Evolutionary conservation across 345 rosid genomes (phyloP), one percentile per base, ranked within the genome.

Genomic region (Anacardium occidentale): DNA sequence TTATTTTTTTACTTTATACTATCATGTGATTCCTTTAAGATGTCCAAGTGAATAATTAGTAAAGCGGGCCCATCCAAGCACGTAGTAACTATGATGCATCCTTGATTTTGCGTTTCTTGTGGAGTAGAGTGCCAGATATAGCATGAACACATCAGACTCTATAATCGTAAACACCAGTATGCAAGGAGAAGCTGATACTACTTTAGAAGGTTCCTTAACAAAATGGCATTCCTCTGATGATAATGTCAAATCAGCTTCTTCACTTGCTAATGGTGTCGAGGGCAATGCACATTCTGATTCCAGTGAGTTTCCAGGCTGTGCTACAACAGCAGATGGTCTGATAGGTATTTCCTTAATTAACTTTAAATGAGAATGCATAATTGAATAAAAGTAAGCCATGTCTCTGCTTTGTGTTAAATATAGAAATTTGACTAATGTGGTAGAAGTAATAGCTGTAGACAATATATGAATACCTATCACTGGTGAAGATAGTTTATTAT

Each of bases 281-380:
- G 51, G 22, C 12, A 47, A 60, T 32, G 51, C 32, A 3, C 37
- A 24, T 61, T 8, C 58, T 32, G 50, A 57, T 37, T 58, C 57
- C 73, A 45, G 25, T 45, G 18, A 42, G 37, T 56, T 60, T 18
- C 47, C 26, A 70, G 57, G 18, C 29, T 70, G 56, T 60, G 64
- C 57, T 20, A 47, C 57, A 48, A 12, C 29, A 18, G 15, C 29
- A 26, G 74, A 72, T 40, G 61, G 44, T 53, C 37, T 34, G 26
- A 34, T 34, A 52, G 76, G 76, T 73, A 54, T 55, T 72, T 40
- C 32, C 32, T 29, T 29, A 29, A 29, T 29, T 54, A 42, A n/a
- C 37, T 59, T 7, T 47, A 20, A 22, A 51, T 37, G 50, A 71
- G 47, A 37, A n/a, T 10, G 5, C 70, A 11, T 37, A 37, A 40